Percentiles rank a stretch among this genome's conserved stretches.
phyloP scores from a whole-genome alignment of 805 yeast species.

The Helenozyma baotianmanensis region DNA sequence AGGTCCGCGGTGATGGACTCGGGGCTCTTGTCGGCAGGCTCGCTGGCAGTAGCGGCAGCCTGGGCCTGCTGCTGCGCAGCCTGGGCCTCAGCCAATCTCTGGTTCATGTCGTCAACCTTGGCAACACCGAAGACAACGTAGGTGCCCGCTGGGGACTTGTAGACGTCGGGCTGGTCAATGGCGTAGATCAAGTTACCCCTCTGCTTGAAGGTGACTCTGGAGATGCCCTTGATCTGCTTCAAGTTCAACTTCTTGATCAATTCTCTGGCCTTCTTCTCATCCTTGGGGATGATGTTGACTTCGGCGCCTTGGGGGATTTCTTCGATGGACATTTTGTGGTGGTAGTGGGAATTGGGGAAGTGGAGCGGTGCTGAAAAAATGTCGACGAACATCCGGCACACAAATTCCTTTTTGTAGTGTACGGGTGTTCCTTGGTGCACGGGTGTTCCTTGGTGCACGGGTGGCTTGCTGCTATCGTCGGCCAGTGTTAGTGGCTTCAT shows the following conservation, averaged over 20 bases:
- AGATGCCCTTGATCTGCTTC: slow-evolving; percentile 85
- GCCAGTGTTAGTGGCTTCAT: no score
- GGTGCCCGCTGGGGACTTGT: slow-evolving; percentile 88
- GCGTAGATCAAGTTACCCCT: slow-evolving; percentile 86
- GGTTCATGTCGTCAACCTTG: slow-evolving; percentile 88
- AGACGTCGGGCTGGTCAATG: slow-evolving; percentile 91
- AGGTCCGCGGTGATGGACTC: slow-evolving; percentile 80
- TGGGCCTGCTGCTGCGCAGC: slow-evolving; percentile 61
- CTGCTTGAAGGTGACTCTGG: slow-evolving; percentile 94
- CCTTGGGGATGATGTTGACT: slow-evolving; percentile 76
- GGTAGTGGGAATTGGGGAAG: no score
- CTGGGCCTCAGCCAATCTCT: slow-evolving; percentile 79
- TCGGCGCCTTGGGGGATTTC: slow-evolving; percentile 80
- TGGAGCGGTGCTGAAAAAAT: neutral
- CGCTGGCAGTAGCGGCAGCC: slow-evolving; percentile 36
- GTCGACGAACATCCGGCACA: no score
- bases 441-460: no score
- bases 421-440: no score
- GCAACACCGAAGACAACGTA: slow-evolving; percentile 98
- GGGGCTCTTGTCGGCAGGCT: slow-evolving; percentile 54
- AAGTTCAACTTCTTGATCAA: slow-evolving; percentile 81
- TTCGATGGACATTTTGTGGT: slow-evolving; percentile 38
- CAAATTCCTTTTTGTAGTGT: no score
- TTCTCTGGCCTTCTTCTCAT: slow-evolving; percentile 95
- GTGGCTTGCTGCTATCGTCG: no score